Percentiles rank a stretch among this genome's conserved stretches.
These are phyloP conservation scores for Wickerhamiella alocasiicola DNA, from an alignment of 805 yeast genomes.

Conservation along the genomic window DNA sequence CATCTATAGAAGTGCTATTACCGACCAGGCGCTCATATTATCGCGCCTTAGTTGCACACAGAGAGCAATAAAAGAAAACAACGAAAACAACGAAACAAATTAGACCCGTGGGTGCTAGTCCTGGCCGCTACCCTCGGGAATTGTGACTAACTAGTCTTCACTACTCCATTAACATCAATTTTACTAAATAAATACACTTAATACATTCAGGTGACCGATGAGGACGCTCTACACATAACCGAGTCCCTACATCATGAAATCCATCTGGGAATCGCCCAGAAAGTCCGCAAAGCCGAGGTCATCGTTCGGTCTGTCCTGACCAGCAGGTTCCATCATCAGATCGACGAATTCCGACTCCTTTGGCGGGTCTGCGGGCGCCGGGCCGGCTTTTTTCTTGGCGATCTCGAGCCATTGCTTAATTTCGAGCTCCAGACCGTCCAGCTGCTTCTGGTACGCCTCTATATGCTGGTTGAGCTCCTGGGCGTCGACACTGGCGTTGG, in stretches of 20 bases:
- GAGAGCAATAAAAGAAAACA: too few relatives aligned
- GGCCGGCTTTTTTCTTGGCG: neutral
- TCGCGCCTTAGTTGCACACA: too few relatives aligned
- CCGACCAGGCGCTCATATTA: too few relatives aligned
- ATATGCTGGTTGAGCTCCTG: conserved; percentile 15
- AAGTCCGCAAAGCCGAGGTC: conserved; percentile 9
- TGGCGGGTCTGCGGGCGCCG: neutral
- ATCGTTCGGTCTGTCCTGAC: neutral
- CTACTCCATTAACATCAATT: neutral
- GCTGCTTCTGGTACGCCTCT: conserved; percentile 15
- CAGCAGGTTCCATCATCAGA: neutral
- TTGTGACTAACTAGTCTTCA: too few relatives aligned
- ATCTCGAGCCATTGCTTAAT: conserved; percentile 8
- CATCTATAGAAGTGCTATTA: too few relatives aligned
- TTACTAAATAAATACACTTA: neutral
- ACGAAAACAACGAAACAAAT: too few relatives aligned
- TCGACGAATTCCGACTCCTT: neutral
- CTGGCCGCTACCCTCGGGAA: too few relatives aligned
- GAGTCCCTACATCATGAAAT: conserved; percentile 6
- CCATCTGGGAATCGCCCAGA: conserved; percentile 8
- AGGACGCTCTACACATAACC: too few relatives aligned
- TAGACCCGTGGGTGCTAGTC: too few relatives aligned
- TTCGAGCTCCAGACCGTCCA: conserved; percentile 12
- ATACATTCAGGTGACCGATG: too few relatives aligned
- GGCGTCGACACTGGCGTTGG: conserved; percentile 18